Conservation (phyloP, 2,329 filamentous ascomycete genomes). For the Fusarium guadeloupense region DNA sequence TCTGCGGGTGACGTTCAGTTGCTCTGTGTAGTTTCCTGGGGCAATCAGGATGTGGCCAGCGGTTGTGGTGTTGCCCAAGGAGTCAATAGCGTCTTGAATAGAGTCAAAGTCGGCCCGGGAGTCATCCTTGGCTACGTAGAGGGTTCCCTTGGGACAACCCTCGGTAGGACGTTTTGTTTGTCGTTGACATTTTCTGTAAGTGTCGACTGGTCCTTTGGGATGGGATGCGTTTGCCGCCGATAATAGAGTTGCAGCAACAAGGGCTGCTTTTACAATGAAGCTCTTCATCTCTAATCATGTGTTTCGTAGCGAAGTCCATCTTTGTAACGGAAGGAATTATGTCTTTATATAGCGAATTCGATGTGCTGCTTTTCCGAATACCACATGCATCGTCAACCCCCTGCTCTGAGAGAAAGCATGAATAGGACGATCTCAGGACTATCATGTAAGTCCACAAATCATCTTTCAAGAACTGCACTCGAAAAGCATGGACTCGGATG, state of each 20-base stretch:
- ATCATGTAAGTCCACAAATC: slow-evolving; percentile 15
- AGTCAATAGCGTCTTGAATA: slow-evolving; percentile 54
- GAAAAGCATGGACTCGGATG: not conserved
- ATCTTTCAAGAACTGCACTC: not conserved
- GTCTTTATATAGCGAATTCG: not conserved
- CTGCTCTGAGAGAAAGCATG: not conserved
- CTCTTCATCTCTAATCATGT: not conserved
- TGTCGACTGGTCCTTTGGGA: slow-evolving; percentile 20
- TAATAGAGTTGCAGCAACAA: slow-evolving; percentile 2
- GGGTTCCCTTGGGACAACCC: slow-evolving; percentile 52
- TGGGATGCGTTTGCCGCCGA: not conserved
- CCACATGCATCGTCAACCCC: not conserved
- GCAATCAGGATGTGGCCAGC: slow-evolving; percentile 62
- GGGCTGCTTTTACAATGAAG: slow-evolving; percentile 1
- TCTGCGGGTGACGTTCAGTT: slow-evolving; percentile 70
- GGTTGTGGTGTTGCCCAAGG: slow-evolving; percentile 46
- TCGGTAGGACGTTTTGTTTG: slow-evolving; percentile 32
- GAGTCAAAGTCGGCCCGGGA: slow-evolving; percentile 49
- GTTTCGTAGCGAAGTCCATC: not conserved
- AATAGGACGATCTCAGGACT: not conserved
- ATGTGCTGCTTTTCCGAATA: not conserved
- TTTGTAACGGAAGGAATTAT: not conserved
- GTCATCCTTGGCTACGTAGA: slow-evolving; percentile 53
- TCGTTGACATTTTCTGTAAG: slow-evolving; percentile 33
- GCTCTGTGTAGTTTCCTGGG: slow-evolving; percentile 68